Evolutionary conservation across 352 stramenopile genomes (phyloP).

Genomic region (Phytophthora ohioensis): DNA sequence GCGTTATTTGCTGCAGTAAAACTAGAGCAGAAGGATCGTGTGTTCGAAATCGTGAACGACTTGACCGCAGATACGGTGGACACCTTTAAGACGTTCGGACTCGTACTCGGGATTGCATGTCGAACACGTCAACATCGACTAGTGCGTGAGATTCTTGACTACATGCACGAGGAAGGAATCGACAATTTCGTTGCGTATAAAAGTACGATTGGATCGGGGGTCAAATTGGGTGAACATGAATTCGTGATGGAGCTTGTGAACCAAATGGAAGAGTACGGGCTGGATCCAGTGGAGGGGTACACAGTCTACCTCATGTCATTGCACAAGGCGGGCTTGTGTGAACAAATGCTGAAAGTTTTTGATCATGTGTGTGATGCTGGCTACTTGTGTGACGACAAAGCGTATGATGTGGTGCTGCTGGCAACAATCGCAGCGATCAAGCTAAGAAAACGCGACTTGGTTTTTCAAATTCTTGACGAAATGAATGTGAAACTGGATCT

Average conservation of each 20-base stretch:
- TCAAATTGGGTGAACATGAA: too few species aligned
- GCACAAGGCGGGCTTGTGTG: background rate
- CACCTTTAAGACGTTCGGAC: background rate
- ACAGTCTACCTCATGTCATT: background rate
- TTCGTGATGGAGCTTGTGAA: too few species aligned
- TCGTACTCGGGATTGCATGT: too few species aligned
- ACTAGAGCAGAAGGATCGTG: too few species aligned
- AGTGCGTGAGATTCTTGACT: background rate
- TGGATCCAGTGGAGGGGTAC: too few species aligned
- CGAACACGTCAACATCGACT: too few species aligned
- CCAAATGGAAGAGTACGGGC: too few species aligned
- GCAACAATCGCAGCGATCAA: background rate
- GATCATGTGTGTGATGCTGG: background rate
- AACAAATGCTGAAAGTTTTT: background rate
- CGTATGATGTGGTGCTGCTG: background rate
- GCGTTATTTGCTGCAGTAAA: background rate
- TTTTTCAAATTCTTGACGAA: background rate
- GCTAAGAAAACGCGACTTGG: background rate
- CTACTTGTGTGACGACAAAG: background rate
- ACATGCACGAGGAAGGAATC: background rate
- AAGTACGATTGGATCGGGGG: too few species aligned
- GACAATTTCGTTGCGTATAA: too few species aligned
- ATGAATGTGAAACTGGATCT: background rate
- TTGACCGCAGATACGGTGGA: background rate
- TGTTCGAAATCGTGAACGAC: too few species aligned